These are phyloP conservation scores for Trichosanthes cucumerina DNA, from an alignment of 306 rosid genomes.

Conservation along the genomic window DNA sequence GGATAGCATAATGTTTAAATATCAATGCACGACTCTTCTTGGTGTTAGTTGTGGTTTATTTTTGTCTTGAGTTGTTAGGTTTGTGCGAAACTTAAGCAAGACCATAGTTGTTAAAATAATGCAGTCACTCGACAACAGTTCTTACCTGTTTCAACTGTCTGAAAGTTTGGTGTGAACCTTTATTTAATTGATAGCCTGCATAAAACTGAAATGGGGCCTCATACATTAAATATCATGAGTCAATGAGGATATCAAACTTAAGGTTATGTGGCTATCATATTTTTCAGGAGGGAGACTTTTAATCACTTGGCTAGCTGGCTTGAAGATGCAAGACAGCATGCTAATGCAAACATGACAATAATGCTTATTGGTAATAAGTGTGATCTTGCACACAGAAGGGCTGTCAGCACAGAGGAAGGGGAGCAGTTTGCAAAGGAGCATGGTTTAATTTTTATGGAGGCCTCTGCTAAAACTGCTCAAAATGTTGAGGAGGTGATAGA, in stretches of 20 bases:
- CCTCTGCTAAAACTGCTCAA: slow-evolving; percentile 96
- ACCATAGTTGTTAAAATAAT: not conserved
- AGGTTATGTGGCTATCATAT: not conserved
- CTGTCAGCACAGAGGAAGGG: slow-evolving; percentile 98
- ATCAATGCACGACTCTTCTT: not conserved
- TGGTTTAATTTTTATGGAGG: slow-evolving; percentile 93
- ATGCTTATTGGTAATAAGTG: slow-evolving; percentile 94
- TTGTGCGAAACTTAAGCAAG: not conserved
- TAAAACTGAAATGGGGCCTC: not conserved
- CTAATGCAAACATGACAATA: slow-evolving; percentile 95
- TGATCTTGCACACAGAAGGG: slow-evolving; percentile 96
- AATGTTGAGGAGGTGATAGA: slow-evolving; percentile 87
- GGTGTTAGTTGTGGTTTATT: not conserved
- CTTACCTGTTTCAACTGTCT: not conserved
- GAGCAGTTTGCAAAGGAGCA: slow-evolving; percentile 98
- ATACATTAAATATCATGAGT: not conserved
- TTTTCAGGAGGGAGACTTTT: slow-evolving; percentile 86
- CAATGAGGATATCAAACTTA: not conserved
- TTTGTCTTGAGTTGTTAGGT: not conserved
- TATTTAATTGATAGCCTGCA: not conserved
- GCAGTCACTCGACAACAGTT: not conserved
- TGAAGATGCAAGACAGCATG: slow-evolving; percentile 98
- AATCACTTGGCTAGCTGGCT: slow-evolving; percentile 99
- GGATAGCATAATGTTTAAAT: not conserved
- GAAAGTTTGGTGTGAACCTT: not conserved